Evolutionary conservation across 164 flowering plant species (phyloP).

Genomic region (Magnolia officinalis): DNA sequence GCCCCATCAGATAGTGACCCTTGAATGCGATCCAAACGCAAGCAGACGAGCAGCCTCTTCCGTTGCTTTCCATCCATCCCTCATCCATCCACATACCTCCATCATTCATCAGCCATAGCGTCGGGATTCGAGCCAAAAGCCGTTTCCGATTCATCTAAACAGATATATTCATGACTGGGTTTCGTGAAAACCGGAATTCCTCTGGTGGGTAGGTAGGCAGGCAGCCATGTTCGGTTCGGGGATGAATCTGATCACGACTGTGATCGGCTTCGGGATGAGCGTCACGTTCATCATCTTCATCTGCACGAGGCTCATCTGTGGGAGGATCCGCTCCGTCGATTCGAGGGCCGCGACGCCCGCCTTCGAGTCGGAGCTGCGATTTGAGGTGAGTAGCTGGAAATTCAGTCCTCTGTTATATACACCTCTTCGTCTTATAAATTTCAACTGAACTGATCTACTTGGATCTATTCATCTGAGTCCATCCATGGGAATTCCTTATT

Average conservation of each 20-base stretch:
- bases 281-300: slow-evolving; percentile 73
- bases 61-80: neutral
- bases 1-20: too few species aligned
- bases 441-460: too few species aligned
- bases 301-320: slow-evolving; percentile 69
- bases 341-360: slow-evolving; percentile 25
- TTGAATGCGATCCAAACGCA: neutral
- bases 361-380: slow-evolving; percentile 47
- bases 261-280: slow-evolving; percentile 83
- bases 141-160: neutral
- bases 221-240: slow-evolving; percentile 17
- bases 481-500: too few species aligned
- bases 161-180: too few species aligned
- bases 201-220: neutral
- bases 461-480: too few species aligned
- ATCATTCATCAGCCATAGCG: neutral
- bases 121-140: neutral
- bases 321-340: slow-evolving; percentile 46
- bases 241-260: slow-evolving; percentile 65
- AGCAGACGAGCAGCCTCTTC: neutral
- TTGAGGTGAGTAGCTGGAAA: slow-evolving; percentile 26
- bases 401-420: neutral
- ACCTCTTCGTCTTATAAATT: too few species aligned
- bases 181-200: too few species aligned
- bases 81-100: neutral